Percentiles rank a stretch among this genome's conserved stretches.
These are phyloP conservation scores for Penicillium sp. DNA, from an alignment of 2,329 filamentous ascomycete species.

Conservation along the genomic window DNA sequence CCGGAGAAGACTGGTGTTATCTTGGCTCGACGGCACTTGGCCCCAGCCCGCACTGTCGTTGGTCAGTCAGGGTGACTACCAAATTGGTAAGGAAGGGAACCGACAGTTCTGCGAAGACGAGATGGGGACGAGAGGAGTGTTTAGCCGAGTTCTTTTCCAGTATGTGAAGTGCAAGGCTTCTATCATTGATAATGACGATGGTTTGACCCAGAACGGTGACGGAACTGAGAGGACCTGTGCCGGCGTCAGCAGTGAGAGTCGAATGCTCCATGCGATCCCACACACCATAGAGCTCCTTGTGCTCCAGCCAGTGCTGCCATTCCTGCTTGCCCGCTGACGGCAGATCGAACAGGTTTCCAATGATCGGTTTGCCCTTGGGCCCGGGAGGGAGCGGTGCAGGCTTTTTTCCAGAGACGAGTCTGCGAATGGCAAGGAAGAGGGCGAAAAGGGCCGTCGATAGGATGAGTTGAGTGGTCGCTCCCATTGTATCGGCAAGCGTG, in stretches of 20 bases:
- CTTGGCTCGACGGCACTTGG: constrained; percentile 29
- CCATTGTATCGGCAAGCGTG: no score
- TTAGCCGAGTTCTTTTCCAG: constrained; percentile 34
- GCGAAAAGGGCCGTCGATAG: no score
- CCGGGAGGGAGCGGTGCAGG: constrained; percentile 47
- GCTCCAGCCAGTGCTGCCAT: constrained; percentile 45
- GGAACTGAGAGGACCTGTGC: constrained; percentile 38
- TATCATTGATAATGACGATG: constrained; percentile 39
- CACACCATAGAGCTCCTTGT: constrained; percentile 44
- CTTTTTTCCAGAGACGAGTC: not conserved
- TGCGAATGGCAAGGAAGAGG: no score
- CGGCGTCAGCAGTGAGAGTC: not conserved
- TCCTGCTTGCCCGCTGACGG: constrained; percentile 42
- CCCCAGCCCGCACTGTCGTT: constrained; percentile 40
- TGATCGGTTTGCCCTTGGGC: constrained; percentile 47
- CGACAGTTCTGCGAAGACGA: no score
- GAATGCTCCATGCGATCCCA: not conserved
- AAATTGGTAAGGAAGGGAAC: no score
- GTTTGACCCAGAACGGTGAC: constrained; percentile 39
- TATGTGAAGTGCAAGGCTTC: constrained; percentile 32
- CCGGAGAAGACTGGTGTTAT: constrained; percentile 40
- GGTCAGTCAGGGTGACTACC: no score
- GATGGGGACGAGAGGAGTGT: constrained; percentile 33
- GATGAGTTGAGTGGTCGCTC: no score
- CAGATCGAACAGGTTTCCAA: constrained; percentile 53